phyloP scores from a whole-genome alignment of 192 early-diverging fungal species.

The Lunasporangiospora selenospora region DNA sequence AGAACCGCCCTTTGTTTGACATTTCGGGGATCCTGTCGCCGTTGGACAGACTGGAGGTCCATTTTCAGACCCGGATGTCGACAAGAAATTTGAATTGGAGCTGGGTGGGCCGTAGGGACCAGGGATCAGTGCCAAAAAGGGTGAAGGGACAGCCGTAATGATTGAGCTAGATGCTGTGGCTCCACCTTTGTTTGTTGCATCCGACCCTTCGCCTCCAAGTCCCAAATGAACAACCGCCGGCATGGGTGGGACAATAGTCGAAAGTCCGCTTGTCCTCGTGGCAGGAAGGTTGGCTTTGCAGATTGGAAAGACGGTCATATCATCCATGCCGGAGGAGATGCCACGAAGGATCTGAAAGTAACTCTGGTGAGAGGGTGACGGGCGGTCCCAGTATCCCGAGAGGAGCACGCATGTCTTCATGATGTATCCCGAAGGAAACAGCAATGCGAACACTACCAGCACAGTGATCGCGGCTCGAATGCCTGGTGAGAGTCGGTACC shows the following conservation, averaged over 20 bases:
- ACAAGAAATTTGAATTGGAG: slow-evolving; percentile 12
- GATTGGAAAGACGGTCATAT: slow-evolving; percentile 29
- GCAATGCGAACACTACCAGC: slow-evolving; percentile 31
- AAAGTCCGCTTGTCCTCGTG: too few species aligned
- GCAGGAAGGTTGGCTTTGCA: slow-evolving; percentile 30
- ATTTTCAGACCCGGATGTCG: too few species aligned
- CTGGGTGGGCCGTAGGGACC: slow-evolving; percentile 33
- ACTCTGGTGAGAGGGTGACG: neutral
- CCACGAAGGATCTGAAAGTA: slow-evolving; percentile 10
- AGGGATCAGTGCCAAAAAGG: slow-evolving; percentile 26
- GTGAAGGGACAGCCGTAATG: slow-evolving; percentile 5
- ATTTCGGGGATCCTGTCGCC: too few species aligned
- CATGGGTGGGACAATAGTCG: too few species aligned
- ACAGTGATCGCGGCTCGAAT: slow-evolving; percentile 39
- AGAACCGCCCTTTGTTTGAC: too few species aligned
- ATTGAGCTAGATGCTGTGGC: neutral
- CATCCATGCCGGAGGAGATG: slow-evolving; percentile 20
- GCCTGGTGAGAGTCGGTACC: too few species aligned
- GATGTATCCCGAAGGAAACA: slow-evolving; percentile 48
- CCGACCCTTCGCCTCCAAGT: too few species aligned
- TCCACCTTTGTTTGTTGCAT: too few species aligned
- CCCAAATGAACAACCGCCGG: too few species aligned
- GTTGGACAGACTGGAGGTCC: too few species aligned
- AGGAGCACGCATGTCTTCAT: slow-evolving; percentile 48
- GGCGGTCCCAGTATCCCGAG: slow-evolving; percentile 21